Conservation (phyloP, 192 early-diverging fungal species). For the Coemansia sp. region DNA sequence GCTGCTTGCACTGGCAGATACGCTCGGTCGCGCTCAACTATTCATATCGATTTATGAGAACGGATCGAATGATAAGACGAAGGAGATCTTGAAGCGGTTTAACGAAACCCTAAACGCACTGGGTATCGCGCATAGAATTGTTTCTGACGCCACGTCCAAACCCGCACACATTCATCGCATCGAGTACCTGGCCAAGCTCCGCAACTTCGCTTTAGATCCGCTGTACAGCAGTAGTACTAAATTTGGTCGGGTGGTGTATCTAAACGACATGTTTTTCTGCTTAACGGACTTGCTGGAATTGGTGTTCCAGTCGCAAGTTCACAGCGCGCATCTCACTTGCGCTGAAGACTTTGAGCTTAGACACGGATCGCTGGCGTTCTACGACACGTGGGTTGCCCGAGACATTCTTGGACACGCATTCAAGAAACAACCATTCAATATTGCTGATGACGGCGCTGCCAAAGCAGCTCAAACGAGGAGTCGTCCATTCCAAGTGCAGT, state of each 20-base stretch:
- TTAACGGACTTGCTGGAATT: constrained; percentile 56
- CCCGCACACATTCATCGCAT: constrained; percentile 39
- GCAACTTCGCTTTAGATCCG: constrained; percentile 53
- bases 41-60: constrained; percentile 58
- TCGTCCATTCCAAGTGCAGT: constrained; percentile 55
- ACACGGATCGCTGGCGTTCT: constrained; percentile 41
- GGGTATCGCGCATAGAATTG: constrained; percentile 30
- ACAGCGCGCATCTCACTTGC: constrained; percentile 55
- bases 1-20: constrained; percentile 33
- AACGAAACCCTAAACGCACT: constrained; percentile 14
- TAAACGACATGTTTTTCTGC: constrained; percentile 57
- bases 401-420: constrained; percentile 53
- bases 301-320: constrained; percentile 43
- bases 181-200: constrained; percentile 50
- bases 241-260: constrained; percentile 42
- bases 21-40: constrained; percentile 30
- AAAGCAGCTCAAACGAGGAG: constrained; percentile 19
- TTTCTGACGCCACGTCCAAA: constrained; percentile 11
- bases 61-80: constrained; percentile 48
- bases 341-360: constrained; percentile 52
- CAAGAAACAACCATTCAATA: constrained; percentile 30
- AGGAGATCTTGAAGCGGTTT: constrained; percentile 31
- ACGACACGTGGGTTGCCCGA: constrained; percentile 58
- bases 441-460: constrained; percentile 36
- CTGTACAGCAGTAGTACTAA: constrained; percentile 11